Base-by-base conservation (phyloP, 768 basidiomycete genomes). In the Ramaria rubella region DNA sequence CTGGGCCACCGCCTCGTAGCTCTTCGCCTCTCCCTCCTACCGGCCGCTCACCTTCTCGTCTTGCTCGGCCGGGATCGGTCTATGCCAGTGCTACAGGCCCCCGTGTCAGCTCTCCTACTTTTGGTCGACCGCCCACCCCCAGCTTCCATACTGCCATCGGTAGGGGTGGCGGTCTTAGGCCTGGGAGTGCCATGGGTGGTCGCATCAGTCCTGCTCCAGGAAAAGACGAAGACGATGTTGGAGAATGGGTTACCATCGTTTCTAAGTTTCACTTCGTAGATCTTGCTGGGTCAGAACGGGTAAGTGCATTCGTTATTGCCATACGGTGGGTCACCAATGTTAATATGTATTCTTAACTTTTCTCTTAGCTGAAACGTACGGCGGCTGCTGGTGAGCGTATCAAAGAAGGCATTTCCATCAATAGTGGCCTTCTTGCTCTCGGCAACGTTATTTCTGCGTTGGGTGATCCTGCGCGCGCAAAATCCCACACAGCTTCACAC, bases 221-320 rank as follows among this genome's bases (percentile, higher is more conserved):
- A 40, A 68, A 66, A 31, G 61, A 58, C 9, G 66, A 68, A 12
- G 63, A 67, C 48, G 84, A 85, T 15, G 86, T 72, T 3, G 87
- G 89, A 2, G 90, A 93, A 59, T 96, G 93, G 91, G 77, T 86
- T 14, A 94, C 91, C 0, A 81, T 94, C 40, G 83, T 87, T 34
- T 94, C 91, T 45, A 99, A 99, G 68, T 97, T 98, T 73, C 94
- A 99, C 70, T 97, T 97, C 62, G 96, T 99, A 26, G 96, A 99
- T 73, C 72, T 99, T 65, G 96, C 96, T 26, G 96, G 96, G 36
- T 94, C 91, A 38, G 96, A 99, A 75, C 76, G 96, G 64, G 89
- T 93, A 69, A 68, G 86, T 73, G 26, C 42, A 55, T 49, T 58
- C 12, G 6, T n/a, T 51, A 46, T 38, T 55, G 19, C 15, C 17